A percentile compares a stretch with the other conserved stretches of the same genome.
phyloP scores from a whole-genome alignment of 371 early-diverging fungal species.

The Haplosporangium sp. region DNA sequence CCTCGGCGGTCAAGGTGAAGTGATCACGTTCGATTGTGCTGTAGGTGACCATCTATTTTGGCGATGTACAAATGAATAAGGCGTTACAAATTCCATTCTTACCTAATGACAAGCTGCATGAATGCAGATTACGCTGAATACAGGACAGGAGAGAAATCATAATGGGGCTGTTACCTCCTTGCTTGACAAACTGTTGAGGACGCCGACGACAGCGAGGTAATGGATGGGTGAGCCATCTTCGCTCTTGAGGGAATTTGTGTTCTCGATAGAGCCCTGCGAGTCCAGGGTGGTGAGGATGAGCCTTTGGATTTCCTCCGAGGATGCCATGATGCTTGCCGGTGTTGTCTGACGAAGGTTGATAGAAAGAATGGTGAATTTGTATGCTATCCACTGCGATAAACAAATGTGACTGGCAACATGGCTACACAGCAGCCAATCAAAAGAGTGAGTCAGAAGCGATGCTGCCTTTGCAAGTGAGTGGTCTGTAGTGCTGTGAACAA shows the following conservation, averaged over 20 bases:
- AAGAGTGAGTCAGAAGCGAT: neutral
- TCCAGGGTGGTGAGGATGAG: conserved; percentile 77
- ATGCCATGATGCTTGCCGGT: conserved; percentile 31
- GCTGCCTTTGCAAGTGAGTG: too few relatives aligned
- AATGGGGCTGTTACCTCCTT: conserved; percentile 75
- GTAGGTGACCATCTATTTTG: conserved; percentile 83
- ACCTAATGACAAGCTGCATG: neutral
- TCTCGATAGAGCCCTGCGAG: conserved; percentile 66
- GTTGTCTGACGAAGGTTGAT: conserved; percentile 8
- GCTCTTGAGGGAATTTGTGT: conserved; percentile 70
- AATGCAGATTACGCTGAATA: neutral
- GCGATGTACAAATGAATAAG: neutral
- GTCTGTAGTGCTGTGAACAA: too few relatives aligned
- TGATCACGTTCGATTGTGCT: conserved; percentile 82
- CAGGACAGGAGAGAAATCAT: neutral
- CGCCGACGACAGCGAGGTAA: conserved; percentile 82
- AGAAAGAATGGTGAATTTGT: conserved; percentile 10
- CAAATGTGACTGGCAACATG: neutral
- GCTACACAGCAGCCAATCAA: neutral
- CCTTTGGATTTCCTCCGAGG: conserved; percentile 73
- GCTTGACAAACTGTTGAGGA: conserved; percentile 85
- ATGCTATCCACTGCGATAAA: too few relatives aligned
- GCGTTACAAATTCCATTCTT: neutral
- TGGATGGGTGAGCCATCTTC: conserved; percentile 69
- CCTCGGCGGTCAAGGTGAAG: conserved; percentile 90